Conservation (phyloP, 495 filamentous ascomycete species). For the Penicillium paradoxum region DNA sequence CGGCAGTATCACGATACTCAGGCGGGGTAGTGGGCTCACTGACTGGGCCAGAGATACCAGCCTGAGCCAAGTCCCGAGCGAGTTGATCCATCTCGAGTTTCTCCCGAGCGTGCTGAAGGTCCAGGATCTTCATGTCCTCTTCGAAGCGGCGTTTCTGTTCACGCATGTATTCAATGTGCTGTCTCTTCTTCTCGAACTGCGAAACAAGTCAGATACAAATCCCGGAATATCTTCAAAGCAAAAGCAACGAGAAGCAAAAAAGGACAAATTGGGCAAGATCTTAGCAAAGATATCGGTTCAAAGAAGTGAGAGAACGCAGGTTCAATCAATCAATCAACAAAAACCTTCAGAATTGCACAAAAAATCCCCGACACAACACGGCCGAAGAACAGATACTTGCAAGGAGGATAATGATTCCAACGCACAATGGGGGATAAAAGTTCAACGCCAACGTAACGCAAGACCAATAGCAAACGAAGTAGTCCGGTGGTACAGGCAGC, state of each 20-base stretch:
- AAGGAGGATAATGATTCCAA: background rate
- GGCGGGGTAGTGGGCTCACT: constrained; percentile 97
- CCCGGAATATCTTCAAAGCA: background rate
- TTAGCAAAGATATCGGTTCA: background rate
- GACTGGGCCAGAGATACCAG: constrained; percentile 62
- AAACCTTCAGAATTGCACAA: background rate
- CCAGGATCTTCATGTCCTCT: constrained; percentile 79
- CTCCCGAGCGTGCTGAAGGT: constrained; percentile 72
- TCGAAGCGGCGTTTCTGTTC: constrained; percentile 82
- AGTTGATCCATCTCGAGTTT: constrained; percentile 79
- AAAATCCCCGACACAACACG: background rate
- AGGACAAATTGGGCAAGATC: background rate
- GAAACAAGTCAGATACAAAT: constrained; percentile 19
- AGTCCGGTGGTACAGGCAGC: background rate
- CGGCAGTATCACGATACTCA: constrained; percentile 74
- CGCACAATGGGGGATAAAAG: background rate
- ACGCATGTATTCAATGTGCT: constrained; percentile 78
- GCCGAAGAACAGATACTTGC: background rate
- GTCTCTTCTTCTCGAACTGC: constrained; percentile 87
- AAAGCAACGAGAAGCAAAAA: background rate
- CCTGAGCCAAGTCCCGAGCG: constrained; percentile 65
- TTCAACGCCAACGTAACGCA: background rate
- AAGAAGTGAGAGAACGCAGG: background rate
- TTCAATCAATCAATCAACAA: background rate
- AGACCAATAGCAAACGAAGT: background rate